These are phyloP conservation scores for Venturia oleaginea DNA, from an alignment of 2,329 filamentous ascomycete species.

Conservation along the genomic window DNA sequence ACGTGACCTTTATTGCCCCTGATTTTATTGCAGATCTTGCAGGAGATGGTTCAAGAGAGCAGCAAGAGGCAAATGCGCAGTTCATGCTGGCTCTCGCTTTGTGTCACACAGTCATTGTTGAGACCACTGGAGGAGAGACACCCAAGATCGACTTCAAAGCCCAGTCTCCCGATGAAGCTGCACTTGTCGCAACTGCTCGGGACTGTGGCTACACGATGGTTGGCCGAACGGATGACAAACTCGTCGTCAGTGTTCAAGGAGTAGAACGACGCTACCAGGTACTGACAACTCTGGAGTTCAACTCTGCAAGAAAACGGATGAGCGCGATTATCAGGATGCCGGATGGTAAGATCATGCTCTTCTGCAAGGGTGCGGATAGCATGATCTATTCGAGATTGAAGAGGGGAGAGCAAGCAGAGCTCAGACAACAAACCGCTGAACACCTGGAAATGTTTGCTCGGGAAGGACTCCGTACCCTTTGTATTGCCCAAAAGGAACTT, in stretches of 20 bases:
- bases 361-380: conserved; percentile 96
- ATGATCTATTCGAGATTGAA: conserved; percentile 90
- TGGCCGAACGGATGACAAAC: conserved; percentile 67
- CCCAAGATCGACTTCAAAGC: conserved; percentile 93
- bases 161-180: conserved; percentile 93
- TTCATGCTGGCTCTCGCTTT: conserved; percentile 94
- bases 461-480: conserved; percentile 89
- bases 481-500: conserved; percentile 77
- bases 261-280: conserved; percentile 77
- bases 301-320: conserved; percentile 94
- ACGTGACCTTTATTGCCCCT: conserved; percentile 84
- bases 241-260: conserved; percentile 79
- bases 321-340: conserved; percentile 95
- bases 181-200: conserved; percentile 83
- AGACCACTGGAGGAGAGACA: conserved; percentile 79
- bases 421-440: conserved; percentile 76
- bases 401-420: conserved; percentile 73
- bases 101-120: conserved; percentile 95
- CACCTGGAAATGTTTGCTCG: conserved; percentile 95
- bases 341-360: conserved; percentile 76
- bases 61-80: conserved; percentile 68
- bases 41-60: conserved; percentile 66
- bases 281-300: conserved; percentile 94
- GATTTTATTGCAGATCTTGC: conserved; percentile 78
- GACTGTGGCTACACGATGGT: conserved; percentile 94